phyloP scores from a whole-genome alignment of 2,329 filamentous ascomycete species.

The Trichoderma arundinaceum region DNA sequence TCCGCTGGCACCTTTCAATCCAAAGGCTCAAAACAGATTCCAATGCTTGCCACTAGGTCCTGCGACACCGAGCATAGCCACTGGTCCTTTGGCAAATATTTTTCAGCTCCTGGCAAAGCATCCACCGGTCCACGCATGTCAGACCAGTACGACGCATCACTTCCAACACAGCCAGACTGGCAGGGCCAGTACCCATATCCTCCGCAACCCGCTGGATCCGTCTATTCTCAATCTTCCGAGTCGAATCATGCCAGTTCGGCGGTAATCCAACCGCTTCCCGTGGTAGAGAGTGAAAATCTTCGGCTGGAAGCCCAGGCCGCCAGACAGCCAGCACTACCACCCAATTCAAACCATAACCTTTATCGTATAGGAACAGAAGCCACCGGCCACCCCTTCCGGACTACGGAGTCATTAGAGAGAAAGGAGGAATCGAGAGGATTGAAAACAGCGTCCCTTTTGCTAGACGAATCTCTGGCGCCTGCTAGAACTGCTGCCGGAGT shows the following conservation, averaged over 20 bases:
- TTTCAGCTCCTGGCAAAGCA: slow-evolving; percentile 52
- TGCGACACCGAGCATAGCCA: slow-evolving; percentile 59
- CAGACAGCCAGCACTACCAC: slow-evolving; percentile 51
- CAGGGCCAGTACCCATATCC: slow-evolving; percentile 61
- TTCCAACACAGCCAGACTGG: slow-evolving; percentile 63
- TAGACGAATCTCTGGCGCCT: slow-evolving; percentile 43
- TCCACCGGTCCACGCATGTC: slow-evolving; percentile 61
- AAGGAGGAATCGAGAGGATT: slow-evolving; percentile 23
- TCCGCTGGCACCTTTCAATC: slow-evolving; percentile 19
- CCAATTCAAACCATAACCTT: slow-evolving; percentile 46
- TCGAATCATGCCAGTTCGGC: slow-evolving; percentile 45
- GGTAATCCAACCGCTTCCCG: slow-evolving; percentile 39
- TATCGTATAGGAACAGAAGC: slow-evolving; percentile 52
- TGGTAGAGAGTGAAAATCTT: slow-evolving; percentile 45
- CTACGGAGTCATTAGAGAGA: slow-evolving; percentile 24
- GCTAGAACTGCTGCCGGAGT: slow-evolving; percentile 49
- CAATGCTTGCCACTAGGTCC: slow-evolving; percentile 64
- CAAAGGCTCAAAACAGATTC: slow-evolving; percentile 36
- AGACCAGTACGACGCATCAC: slow-evolving; percentile 58
- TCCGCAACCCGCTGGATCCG: slow-evolving; percentile 51
- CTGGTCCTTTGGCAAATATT: slow-evolving; percentile 61
- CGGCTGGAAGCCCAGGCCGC: slow-evolving; percentile 71
- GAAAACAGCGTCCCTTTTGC: slow-evolving; percentile 15
- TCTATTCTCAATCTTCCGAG: slow-evolving; percentile 54
- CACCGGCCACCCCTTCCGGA: slow-evolving; percentile 45